A percentile compares a stretch with the other conserved stretches of the same genome.
These are phyloP conservation scores for Acanthamoeba triangularis DNA, from an alignment of 208 protist genomes.

Conservation along the genomic window DNA sequence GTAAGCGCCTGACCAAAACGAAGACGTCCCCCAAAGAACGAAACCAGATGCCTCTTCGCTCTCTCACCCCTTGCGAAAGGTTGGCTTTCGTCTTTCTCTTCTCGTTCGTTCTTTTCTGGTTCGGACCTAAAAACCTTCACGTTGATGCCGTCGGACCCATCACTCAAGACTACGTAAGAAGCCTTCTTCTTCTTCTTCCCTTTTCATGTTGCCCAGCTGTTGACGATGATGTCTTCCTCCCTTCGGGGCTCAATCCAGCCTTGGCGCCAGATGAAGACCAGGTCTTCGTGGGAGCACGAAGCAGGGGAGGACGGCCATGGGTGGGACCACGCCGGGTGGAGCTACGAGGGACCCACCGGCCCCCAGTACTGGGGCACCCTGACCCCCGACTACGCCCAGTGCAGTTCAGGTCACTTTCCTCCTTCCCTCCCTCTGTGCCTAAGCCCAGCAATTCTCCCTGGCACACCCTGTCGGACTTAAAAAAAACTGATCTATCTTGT, in stretches of 20 bases:
- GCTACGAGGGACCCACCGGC: not conserved
- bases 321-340: conserved; percentile 30
- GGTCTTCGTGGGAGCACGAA: not conserved
- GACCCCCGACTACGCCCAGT: conserved; percentile 3
- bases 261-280: not conserved
- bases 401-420: not conserved
- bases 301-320: not conserved
- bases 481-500: not conserved
- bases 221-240: not conserved
- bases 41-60: conserved; percentile 25
- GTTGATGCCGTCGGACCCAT: not conserved
- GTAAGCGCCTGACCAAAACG: not conserved
- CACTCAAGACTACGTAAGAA: not conserved
- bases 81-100: not conserved
- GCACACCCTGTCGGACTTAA: too few relatives aligned
- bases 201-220: not conserved
- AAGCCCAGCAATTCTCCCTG: not conserved
- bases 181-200: too few relatives aligned
- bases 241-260: not conserved
- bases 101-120: conserved; percentile 6
- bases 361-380: conserved; percentile 20
- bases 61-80: not conserved
- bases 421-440: not conserved
- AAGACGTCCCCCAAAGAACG: not conserved
- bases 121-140: not conserved